phyloP scores from a whole-genome alignment of 352 stramenopile genomes.

The Globisporangium megalacanthum region DNA sequence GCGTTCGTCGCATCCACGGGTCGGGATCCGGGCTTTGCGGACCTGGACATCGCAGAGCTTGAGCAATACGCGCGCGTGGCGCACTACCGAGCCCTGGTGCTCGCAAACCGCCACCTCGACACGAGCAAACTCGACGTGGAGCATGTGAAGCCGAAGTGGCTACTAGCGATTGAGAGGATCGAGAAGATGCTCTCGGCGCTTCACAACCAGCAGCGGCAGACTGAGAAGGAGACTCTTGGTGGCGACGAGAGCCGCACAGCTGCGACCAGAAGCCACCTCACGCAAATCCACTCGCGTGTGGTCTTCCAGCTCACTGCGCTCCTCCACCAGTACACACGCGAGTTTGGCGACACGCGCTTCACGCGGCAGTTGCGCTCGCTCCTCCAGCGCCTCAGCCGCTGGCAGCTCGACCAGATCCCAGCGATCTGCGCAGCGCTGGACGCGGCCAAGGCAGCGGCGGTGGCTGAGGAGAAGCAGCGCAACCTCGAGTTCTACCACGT shows the following conservation, averaged over 20 bases:
- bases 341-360: conserved; percentile 40
- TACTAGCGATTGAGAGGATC: conserved; percentile 30
- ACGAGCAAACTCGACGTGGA: conserved; percentile 16
- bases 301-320: conserved; percentile 37
- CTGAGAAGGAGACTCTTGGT: neutral
- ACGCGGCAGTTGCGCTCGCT: conserved; percentile 24
- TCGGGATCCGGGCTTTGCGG: conserved; percentile 25
- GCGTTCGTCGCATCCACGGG: conserved; percentile 18
- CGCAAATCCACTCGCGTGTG: conserved; percentile 49
- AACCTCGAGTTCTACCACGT: conserved; percentile 75
- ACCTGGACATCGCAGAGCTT: conserved; percentile 41
- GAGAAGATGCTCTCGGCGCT: conserved; percentile 16
- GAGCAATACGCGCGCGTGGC: conserved; percentile 47
- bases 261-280: conserved; percentile 21
- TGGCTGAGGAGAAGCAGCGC: conserved; percentile 45
- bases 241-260: neutral
- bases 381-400: conserved; percentile 23
- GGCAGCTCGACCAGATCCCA: conserved; percentile 31
- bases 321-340: conserved; percentile 24
- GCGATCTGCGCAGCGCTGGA: conserved; percentile 23
- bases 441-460: conserved; percentile 16
- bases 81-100: conserved; percentile 53
- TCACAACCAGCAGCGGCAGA: conserved; percentile 17
- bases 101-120: conserved; percentile 24
- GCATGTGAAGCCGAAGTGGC: conserved; percentile 38